These are phyloP conservation scores for Coemansia sp. DNA, from an alignment of 192 early-diverging fungal genomes.

Conservation along the genomic window DNA sequence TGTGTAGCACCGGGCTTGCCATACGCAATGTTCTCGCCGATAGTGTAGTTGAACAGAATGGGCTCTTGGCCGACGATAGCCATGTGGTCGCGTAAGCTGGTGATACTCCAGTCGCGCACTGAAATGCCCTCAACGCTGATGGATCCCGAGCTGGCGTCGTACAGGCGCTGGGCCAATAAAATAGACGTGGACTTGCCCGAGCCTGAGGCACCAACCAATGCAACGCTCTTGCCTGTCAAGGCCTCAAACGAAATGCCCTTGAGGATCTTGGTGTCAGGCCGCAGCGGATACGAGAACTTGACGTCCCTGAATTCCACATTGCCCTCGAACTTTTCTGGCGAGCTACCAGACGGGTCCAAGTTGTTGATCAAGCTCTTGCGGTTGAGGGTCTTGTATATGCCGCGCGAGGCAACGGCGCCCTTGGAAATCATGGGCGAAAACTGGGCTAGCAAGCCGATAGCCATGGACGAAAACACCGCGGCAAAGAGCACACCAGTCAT, in stretches of 20 bases:
- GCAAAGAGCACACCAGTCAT: constrained; percentile 54
- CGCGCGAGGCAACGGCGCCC: constrained; percentile 57
- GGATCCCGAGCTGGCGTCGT: constrained; percentile 50
- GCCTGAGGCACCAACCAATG: constrained; percentile 75
- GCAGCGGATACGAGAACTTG: constrained; percentile 39
- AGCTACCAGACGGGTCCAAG: constrained; percentile 25
- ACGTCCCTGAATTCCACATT: constrained; percentile 24
- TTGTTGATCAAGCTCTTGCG: constrained; percentile 53
- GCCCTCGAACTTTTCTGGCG: constrained; percentile 27
- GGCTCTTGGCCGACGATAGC: constrained; percentile 63
- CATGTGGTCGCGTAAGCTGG: constrained; percentile 47
- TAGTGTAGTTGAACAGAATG: constrained; percentile 58
- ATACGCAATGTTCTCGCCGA: constrained; percentile 61
- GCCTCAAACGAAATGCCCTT: constrained; percentile 53
- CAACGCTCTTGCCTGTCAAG: constrained; percentile 64
- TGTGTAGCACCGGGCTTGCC: constrained; percentile 54
- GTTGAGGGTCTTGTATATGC: constrained; percentile 54
- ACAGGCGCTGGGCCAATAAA: constrained; percentile 59
- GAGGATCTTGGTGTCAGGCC: constrained; percentile 42
- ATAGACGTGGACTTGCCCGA: constrained; percentile 68
- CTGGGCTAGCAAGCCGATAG: constrained; percentile 54
- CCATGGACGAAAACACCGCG: constrained; percentile 58
- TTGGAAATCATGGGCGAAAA: constrained; percentile 60
- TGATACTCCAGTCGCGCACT: constrained; percentile 50
- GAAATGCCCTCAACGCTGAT: constrained; percentile 46